Conservation (phyloP, 1,284 basidiomycete species). For the Pisolithus thermaeus region DNA sequence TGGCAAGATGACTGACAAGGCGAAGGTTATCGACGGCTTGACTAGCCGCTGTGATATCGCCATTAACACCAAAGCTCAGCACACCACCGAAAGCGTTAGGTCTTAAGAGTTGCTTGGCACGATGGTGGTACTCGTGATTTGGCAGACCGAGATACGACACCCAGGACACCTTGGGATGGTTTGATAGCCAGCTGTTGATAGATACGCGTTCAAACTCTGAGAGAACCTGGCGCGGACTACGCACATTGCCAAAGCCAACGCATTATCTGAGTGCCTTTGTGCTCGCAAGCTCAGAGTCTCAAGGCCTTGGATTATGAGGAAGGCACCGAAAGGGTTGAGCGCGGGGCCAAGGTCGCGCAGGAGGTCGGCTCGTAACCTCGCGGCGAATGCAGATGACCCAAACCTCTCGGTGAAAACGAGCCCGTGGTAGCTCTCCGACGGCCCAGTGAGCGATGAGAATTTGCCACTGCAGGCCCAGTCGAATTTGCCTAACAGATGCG, state of each 20-base stretch:
- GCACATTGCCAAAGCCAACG: slow-evolving; percentile 65
- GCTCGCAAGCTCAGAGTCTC: slow-evolving; percentile 82
- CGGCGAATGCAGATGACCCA: slow-evolving; percentile 64
- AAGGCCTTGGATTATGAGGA: slow-evolving; percentile 80
- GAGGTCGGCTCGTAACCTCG: slow-evolving; percentile 70
- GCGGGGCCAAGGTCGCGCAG: slow-evolving; percentile 76
- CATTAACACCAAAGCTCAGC: slow-evolving; percentile 78
- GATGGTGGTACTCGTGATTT: slow-evolving; percentile 57
- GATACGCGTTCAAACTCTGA: slow-evolving; percentile 9
- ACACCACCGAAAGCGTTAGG: slow-evolving; percentile 67
- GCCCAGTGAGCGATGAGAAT: slow-evolving; percentile 81
- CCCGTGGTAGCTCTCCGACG: slow-evolving; percentile 83
- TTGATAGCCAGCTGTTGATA: slow-evolving; percentile 52
- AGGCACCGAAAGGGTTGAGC: slow-evolving; percentile 79
- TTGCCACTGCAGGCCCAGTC: slow-evolving; percentile 76
- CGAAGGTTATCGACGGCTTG: slow-evolving; percentile 71
- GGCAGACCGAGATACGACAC: slow-evolving; percentile 78
- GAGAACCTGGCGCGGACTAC: slow-evolving; percentile 10
- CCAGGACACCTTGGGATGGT: slow-evolving; percentile 71
- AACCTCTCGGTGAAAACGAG: slow-evolving; percentile 71
- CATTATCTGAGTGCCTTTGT: slow-evolving; percentile 73
- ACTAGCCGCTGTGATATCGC: slow-evolving; percentile 54
- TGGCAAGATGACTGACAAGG: slow-evolving; percentile 72
- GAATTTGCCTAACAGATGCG: slow-evolving; percentile 58
- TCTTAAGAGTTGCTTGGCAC: slow-evolving; percentile 59